Evolutionary conservation across 495 filamentous ascomycete genomes (phyloP).

Genomic region (Hypoxylon subgilvum): DNA sequence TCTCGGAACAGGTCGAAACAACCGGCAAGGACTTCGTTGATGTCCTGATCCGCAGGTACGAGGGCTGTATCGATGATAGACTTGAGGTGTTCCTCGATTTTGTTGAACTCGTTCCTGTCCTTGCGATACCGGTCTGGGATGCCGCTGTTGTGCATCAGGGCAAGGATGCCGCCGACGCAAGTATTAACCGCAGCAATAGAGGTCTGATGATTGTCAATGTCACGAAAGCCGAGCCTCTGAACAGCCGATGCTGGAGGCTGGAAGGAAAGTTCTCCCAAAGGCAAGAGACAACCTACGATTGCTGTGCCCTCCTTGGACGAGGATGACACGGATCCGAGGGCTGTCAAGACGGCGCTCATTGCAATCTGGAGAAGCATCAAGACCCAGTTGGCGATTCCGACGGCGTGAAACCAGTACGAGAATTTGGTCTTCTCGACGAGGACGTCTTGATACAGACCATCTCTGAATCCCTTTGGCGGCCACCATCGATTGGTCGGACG

Average conservation of each 20-base stretch:
- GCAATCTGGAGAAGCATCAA: slow-evolving; percentile 53
- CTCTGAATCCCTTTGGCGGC: slow-evolving; percentile 52
- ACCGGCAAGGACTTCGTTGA: slow-evolving; percentile 47
- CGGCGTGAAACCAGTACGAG: slow-evolving; percentile 41
- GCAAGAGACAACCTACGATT: slow-evolving; percentile 36
- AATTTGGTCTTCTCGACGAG: slow-evolving; percentile 50
- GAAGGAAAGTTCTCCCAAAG: too few relatives aligned
- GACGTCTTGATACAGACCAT: slow-evolving; percentile 53
- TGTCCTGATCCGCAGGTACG: slow-evolving; percentile 43
- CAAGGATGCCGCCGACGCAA: slow-evolving; percentile 54
- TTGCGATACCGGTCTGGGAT: slow-evolving; percentile 56
- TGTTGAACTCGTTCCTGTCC: slow-evolving; percentile 52
- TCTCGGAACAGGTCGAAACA: slow-evolving; percentile 49
- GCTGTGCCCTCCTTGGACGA: slow-evolving; percentile 34
- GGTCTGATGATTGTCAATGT: too few relatives aligned
- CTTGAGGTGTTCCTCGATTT: slow-evolving; percentile 54
- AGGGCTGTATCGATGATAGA: slow-evolving; percentile 54
- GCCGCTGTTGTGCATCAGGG: slow-evolving; percentile 58
- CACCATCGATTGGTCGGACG: slow-evolving; percentile 51
- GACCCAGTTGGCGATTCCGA: slow-evolving; percentile 47
- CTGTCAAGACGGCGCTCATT: slow-evolving; percentile 52
- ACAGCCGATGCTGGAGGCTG: too few relatives aligned
- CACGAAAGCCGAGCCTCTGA: too few relatives aligned
- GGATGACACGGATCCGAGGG: slow-evolving; percentile 45
- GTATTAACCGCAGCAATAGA: slow-evolving; percentile 57